Evolutionary conservation across 352 stramenopile genomes (phyloP), one percentile per base, ranked within the genome.

Genomic region (Phytophthora podocarpi): DNA sequence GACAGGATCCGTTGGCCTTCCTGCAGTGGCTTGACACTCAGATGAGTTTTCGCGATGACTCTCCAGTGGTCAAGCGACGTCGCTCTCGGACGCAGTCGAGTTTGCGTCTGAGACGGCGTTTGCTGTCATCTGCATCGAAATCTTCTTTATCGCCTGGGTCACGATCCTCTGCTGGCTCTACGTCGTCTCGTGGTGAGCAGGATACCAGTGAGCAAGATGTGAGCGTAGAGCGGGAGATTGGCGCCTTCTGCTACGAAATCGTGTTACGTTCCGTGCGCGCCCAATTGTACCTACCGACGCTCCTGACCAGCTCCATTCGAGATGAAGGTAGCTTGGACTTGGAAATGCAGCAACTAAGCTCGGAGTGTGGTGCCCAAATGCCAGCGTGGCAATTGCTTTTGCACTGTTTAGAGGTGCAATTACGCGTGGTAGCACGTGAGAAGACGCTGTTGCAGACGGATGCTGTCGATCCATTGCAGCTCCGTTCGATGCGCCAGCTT

Each of bases 401-500:
- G 32, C 83, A 85, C 15, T 82, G 69, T 15, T 52, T 90, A 5
- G 74, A 85, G 43, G 64, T 90, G n/a, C 76, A 90, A 41, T 27
- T 92, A 20, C 64, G 72, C 4, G 69, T 92, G 12, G 73, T 81
- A 3, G 67, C 70, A 12, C 59, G 65, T 23, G 78, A 88, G 52
- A 76, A 75, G 28, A 70, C 57, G 7, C 23, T 83, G 39, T 59
- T 74, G 16, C 50, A 55, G n/a, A 76, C 48, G 0, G 54, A 74
- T 15, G 48, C 26, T 2, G 48, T 86, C 4, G 78, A 90, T 42
- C 54, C 70, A 4, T 67, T 79, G 24, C 76, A 85, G 36, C 45
- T 87, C 15, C 68, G 79, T 26, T 90, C 82, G n/a, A 73, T 91
- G 58, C 72, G 75, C n/a, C 65, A 80, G 40, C 42, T 91, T 41